Evolutionary conservation across 2,329 filamentous ascomycete genomes (phyloP).

Genomic region (Neophaeococcomyces aloes): DNA sequence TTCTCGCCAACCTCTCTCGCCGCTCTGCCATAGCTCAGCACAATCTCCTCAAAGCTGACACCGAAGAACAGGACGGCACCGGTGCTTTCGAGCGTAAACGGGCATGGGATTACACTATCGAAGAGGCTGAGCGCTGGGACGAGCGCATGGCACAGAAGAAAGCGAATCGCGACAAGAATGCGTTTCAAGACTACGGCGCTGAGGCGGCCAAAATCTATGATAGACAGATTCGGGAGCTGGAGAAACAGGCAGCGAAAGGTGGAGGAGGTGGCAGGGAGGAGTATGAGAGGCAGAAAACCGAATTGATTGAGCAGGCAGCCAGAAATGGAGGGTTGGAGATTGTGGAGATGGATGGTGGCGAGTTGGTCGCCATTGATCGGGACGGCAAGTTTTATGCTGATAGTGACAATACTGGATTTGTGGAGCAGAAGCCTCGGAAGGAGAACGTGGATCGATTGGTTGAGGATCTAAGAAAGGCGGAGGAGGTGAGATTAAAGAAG

Average conservation of each 20-base stretch:
- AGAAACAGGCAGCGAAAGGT: slow-evolving; percentile 37
- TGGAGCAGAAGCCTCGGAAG: slow-evolving; percentile 76
- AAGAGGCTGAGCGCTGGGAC: slow-evolving; percentile 92
- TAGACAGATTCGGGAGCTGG: slow-evolving; percentile 68
- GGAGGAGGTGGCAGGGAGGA: slow-evolving; percentile 50
- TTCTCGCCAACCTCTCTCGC: slow-evolving; percentile 68
- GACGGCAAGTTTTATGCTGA: slow-evolving; percentile 86
- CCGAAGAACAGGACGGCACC: slow-evolving; percentile 63
- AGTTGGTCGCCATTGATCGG: slow-evolving; percentile 86
- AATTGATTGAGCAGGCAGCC: slow-evolving; percentile 80
- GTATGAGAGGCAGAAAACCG: slow-evolving; percentile 57
- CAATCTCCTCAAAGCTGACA: slow-evolving; percentile 86
- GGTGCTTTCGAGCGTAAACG: slow-evolving; percentile 77
- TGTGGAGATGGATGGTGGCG: slow-evolving; percentile 87
- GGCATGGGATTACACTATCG: slow-evolving; percentile 96
- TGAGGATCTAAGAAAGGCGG: slow-evolving; percentile 73
- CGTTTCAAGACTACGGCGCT: slow-evolving; percentile 78
- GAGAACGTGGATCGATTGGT: slow-evolving; percentile 82
- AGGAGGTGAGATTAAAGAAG: slow-evolving; percentile 78
- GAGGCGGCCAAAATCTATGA: slow-evolving; percentile 92
- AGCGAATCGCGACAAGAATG: slow-evolving; percentile 68
- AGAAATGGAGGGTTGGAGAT: slow-evolving; percentile 78
- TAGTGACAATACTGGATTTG: slow-evolving; percentile 68
- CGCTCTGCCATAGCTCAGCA: slow-evolving; percentile 81
- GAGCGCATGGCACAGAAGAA: slow-evolving; percentile 78